These are phyloP conservation scores for Amanita pallidorosea DNA, from an alignment of 768 basidiomycete genomes.

Conservation along the genomic window DNA sequence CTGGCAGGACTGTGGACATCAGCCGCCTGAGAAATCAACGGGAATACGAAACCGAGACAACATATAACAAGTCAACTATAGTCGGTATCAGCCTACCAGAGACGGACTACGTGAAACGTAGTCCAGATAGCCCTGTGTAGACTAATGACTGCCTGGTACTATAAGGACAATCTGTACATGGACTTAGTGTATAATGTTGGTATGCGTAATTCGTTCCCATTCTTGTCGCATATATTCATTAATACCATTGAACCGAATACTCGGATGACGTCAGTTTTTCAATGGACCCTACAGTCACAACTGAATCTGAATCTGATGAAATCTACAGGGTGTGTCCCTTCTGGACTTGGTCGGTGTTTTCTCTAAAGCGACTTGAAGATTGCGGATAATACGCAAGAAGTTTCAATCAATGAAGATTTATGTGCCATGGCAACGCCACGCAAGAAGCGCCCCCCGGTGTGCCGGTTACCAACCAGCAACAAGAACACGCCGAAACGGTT, in stretches of 20 bases:
- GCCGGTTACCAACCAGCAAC: not conserved
- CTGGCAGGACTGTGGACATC: slow-evolving; percentile 3
- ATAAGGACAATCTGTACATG: not conserved
- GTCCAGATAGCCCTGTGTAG: not conserved
- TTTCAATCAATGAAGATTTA: not conserved
- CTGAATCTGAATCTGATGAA: not conserved
- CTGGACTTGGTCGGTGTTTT: not conserved
- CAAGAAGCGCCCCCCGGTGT: not conserved
- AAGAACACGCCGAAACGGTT: not conserved
- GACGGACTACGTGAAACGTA: not conserved
- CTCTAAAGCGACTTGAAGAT: not conserved
- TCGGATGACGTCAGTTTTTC: not conserved
- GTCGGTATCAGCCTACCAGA: not conserved
- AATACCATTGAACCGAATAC: not conserved
- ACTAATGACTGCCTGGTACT: too few relatives aligned
- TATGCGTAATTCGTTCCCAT: not conserved
- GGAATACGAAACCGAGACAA: not conserved
- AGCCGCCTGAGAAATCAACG: slow-evolving; percentile 2
- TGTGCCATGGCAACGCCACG: not conserved
- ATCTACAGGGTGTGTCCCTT: not conserved
- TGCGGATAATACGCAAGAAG: not conserved
- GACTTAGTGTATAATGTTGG: not conserved
- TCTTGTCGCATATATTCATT: not conserved
- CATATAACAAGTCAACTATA: not conserved
- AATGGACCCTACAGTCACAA: not conserved